A percentile compares a stretch with the other conserved stretches of the same genome.
phyloP scores from a whole-genome alignment of 768 basidiomycete species.

The Trametes coccinea region DNA sequence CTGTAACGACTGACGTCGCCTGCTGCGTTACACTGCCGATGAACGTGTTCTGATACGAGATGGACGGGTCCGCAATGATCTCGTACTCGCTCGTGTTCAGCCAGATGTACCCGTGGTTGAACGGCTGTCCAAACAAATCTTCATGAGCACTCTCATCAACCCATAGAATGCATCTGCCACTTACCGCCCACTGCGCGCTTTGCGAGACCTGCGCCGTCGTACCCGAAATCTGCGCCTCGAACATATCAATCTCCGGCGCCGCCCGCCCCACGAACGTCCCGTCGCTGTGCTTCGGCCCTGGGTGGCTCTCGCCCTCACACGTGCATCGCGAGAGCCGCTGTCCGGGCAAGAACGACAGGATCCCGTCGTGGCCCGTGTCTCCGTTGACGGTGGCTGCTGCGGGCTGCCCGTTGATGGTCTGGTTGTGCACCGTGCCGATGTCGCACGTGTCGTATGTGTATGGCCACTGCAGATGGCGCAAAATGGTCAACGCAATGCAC shows the following conservation, averaged over 20 bases:
- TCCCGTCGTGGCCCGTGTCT: conserved; percentile 50
- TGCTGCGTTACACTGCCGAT: conserved; percentile 74
- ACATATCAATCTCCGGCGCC: conserved; percentile 89
- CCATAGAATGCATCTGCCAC: conserved; percentile 29
- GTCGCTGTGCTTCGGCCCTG: conserved; percentile 77
- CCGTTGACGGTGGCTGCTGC: conserved; percentile 60
- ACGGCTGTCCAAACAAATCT: conserved; percentile 49
- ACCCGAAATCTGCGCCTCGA: conserved; percentile 73
- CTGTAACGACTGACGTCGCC: conserved; percentile 71
- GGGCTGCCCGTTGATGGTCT: conserved; percentile 70
- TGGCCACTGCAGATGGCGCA: conserved; percentile 56
- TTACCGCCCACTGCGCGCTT: conserved; percentile 79
- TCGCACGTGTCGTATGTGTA: conserved; percentile 87
- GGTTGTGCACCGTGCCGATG: conserved; percentile 88
- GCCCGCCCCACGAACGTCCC: conserved; percentile 76
- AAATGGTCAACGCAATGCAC: background rate
- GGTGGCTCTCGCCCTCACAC: conserved; percentile 82
- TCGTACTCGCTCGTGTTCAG: conserved; percentile 58
- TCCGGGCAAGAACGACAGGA: conserved; percentile 82
- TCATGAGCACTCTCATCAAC: conserved; percentile 1
- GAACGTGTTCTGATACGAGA: conserved; percentile 60
- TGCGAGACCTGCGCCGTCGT: conserved; percentile 69
- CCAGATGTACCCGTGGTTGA: conserved; percentile 73
- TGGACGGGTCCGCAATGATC: conserved; percentile 55
- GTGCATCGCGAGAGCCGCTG: conserved; percentile 89